Evolutionary conservation across 2,329 filamentous ascomycete species (phyloP), one percentile per base, ranked within the genome.

Genomic region (Fusarium floridanum): DNA sequence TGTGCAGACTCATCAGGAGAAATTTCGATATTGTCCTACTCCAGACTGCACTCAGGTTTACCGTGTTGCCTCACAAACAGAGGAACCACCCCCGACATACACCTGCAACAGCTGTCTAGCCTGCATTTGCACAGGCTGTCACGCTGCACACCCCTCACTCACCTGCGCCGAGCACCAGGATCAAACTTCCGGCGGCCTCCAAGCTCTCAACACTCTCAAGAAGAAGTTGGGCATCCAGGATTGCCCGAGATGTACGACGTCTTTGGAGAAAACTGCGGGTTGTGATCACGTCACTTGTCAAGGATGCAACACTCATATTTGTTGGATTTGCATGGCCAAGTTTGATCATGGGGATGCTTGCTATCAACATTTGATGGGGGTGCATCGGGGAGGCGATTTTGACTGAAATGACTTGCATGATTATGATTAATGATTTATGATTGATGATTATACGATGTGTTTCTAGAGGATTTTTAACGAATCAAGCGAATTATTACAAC

Each of bases 1-100:
- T 27, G 24, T 60, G 5, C 56, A 37, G 10, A 7, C 20, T 12
- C 56, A 60, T 29, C 56, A 24, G 29, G 16, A 60, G 3, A 10
- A 60, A 27, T 41, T 60, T 27, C 36, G 56, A 12, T 60, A 60
- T 14, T 60, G 56, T 17, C 56, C 56, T 24, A 60, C 56, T n/a
- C 56, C 56, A 5, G 56, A 60, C 36, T 60, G 56, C 22, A 14
- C 22, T 12, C 34, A 29, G 22, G 17, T 60, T n/a, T 60, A 60
- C 10, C 56, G 56, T 29, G 36, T n/a, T n/a, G 10, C 22, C 6
- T 20, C 56, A 6, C 10, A 29, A 16, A 17, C 17, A 2, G 36
- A 27, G 17, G 7, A 39, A 14, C 16, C 14, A 24, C 17, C 34
- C 10, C 4, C 56, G 8, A 20, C 9, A 41, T 41, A 41, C 36